These are phyloP conservation scores for Rhododendron mucronatum DNA, from an alignment of 148 eudicot genomes.

Conservation along the genomic window DNA sequence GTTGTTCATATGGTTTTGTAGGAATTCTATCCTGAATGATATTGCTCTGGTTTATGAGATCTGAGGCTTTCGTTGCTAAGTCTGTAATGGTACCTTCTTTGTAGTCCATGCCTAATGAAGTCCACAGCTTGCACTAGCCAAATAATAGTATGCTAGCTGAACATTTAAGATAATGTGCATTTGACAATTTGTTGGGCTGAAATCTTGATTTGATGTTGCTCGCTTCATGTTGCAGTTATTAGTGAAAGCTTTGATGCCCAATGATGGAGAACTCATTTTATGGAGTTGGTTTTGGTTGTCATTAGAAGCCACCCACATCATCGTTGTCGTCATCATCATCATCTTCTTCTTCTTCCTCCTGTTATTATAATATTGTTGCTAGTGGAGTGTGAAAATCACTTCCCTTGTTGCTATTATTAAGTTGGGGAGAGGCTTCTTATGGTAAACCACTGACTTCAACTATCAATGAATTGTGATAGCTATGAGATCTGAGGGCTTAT, in stretches of 20 bases:
- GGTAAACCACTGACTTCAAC: not conserved
- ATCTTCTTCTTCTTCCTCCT: not conserved
- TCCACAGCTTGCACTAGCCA: not conserved
- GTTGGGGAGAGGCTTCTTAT: not conserved
- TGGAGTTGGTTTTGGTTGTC: not conserved
- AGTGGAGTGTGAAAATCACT: no score
- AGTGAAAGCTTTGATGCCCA: not conserved
- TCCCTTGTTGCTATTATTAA: not conserved
- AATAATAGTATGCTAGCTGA: not conserved
- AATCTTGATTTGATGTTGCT: not conserved
- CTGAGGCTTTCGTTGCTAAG: not conserved
- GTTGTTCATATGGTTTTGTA: not conserved
- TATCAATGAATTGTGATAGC: conserved; percentile 1
- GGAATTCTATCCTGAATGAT: not conserved
- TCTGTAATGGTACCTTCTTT: not conserved
- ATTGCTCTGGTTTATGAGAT: not conserved
- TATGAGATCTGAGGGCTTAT: conserved; percentile 14
- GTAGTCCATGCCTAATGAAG: not conserved
- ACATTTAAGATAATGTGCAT: not conserved
- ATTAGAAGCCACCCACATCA: not conserved
- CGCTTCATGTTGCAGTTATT: not conserved
- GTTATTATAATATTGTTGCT: no score
- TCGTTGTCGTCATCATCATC: not conserved
- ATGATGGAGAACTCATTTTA: conserved; percentile 1
- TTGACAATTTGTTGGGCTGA: not conserved